Evolutionary conservation across 148 eudicot genomes (phyloP), one percentile per base, ranked within the genome.

Genomic region (Chenopodium album): DNA sequence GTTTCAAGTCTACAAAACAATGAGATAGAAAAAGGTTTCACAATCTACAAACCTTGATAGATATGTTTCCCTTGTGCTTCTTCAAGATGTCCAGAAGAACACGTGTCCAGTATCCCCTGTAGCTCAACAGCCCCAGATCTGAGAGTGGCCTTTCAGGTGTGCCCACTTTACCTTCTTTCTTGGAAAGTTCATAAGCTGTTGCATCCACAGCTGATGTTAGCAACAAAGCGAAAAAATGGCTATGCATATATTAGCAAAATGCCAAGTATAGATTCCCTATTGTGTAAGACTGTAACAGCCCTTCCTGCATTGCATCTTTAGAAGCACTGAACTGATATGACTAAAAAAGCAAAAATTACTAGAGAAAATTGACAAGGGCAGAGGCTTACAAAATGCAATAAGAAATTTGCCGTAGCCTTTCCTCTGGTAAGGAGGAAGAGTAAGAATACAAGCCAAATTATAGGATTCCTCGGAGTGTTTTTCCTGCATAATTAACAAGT

Each of bases 91-190:
- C 98, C 78, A 95, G 82, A 64, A 95, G 98, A 82, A 95, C 98
- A 31, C 97, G 91, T 11, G 99, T 95, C 99, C 99, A 95, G 85
- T 95, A 93, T 48, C 99, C 99, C 82, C 99, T 86, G 76, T 94
- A 95, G 88, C 99, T 95, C 88, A 94, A 76, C 47, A 95, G 89
- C 79, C 99, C 99, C 75, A 95, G 88, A 87, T 95, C 99, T 37
- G 99, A 95, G 73, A 95, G 97, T 29, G 99, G 99, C 78, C 99
- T 89, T 87, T 95, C 98, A 46, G 98, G 99, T 70, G 99, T 95
- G 62, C 99, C 99, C 80, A 95, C 99, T 88, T 95, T 95, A 70
- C 90, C 86, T 87, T 95, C 99, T 88, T 95, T 95, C 92, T 95
- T 95, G 8, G 99, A 95, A 72, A 95, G 99, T 73, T 95, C 99